phyloP scores from a whole-genome alignment of 2,329 filamentous ascomycete species.

The Beauveria scarabaeidicola region DNA sequence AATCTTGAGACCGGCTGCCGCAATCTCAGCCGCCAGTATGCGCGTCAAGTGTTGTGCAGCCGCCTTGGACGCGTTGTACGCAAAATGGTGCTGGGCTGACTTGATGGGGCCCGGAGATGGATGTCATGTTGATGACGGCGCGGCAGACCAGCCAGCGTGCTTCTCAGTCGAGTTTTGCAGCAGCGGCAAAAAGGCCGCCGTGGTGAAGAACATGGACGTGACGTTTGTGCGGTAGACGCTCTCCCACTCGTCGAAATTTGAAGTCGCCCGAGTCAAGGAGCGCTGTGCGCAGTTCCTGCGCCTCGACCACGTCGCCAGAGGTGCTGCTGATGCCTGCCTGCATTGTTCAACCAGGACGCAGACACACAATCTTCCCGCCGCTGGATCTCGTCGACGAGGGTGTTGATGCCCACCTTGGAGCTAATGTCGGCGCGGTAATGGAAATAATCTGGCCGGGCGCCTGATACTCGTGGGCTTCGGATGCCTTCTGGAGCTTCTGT shows the following conservation, averaged over 20 bases:
- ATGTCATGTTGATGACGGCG: constrained; percentile 63
- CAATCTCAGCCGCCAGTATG: constrained; percentile 55
- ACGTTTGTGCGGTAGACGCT: constrained; percentile 68
- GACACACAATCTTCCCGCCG: constrained; percentile 46
- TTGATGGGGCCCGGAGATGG: constrained; percentile 56
- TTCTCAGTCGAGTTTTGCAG: constrained; percentile 42
- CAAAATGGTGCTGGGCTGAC: constrained; percentile 54
- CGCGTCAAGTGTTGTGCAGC: constrained; percentile 56
- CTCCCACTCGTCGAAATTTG: constrained; percentile 64
- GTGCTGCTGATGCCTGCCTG: constrained; percentile 54
- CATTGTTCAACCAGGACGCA: constrained; percentile 64
- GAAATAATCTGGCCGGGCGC: constrained; percentile 48
- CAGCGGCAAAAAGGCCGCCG: constrained; percentile 53
- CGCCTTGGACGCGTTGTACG: constrained; percentile 56
- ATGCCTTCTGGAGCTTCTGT: constrained; percentile 53
- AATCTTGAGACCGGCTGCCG: constrained; percentile 48
- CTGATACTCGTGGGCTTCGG: constrained; percentile 47
- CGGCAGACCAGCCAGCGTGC: constrained; percentile 41
- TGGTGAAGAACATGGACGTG: constrained; percentile 57
- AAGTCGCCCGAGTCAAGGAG: constrained; percentile 56
- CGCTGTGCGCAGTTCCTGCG: constrained; percentile 46
- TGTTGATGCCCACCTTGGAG: constrained; percentile 49
- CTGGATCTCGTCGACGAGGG: constrained; percentile 48
- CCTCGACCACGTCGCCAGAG: constrained; percentile 39
- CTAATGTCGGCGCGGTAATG: constrained; percentile 56